Conservation (phyloP, 768 basidiomycete species). For the Podaxis sp. region DNA sequence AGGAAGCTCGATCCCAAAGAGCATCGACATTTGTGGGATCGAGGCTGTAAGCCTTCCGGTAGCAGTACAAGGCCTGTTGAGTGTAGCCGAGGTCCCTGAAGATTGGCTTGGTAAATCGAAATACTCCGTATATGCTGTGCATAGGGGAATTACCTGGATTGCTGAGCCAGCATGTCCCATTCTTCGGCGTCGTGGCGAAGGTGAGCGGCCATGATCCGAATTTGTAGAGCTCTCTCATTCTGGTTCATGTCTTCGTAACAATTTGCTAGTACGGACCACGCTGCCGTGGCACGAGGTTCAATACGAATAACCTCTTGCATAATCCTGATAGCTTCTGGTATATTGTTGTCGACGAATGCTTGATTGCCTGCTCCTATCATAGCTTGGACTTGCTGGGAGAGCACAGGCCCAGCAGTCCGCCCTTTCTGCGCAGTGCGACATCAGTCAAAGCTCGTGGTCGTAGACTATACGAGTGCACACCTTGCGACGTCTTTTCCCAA, state of each 20-base stretch:
- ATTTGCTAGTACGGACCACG: conserved; percentile 87
- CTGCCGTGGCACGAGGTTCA: conserved; percentile 77
- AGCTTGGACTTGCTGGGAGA: conserved; percentile 67
- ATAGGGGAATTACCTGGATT: conserved; percentile 52
- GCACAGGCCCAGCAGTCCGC: conserved; percentile 41
- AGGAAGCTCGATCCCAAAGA: conserved; percentile 83
- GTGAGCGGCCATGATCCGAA: conserved; percentile 89
- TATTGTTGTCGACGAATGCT: conserved; percentile 71
- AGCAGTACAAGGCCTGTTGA: conserved; percentile 91
- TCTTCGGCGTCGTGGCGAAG: conserved; percentile 78
- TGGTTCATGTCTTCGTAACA: conserved; percentile 76
- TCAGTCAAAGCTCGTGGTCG: not conserved
- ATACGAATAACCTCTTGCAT: conserved; percentile 93
- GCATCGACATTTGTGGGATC: conserved; percentile 82
- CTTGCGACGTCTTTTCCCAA: conserved; percentile 54
- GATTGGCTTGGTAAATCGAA: not conserved
- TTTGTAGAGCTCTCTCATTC: conserved; percentile 66
- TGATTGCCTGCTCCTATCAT: conserved; percentile 86
- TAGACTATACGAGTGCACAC: conserved; percentile 21
- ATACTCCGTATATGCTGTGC: not conserved
- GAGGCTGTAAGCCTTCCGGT: conserved; percentile 72
- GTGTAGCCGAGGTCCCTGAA: conserved; percentile 62
- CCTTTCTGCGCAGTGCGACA: conserved; percentile 32
- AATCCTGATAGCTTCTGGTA: conserved; percentile 64
- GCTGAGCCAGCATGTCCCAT: conserved; percentile 77